Percentiles rank a stretch among this genome's conserved stretches.
Evolutionary conservation across 352 stramenopile species (phyloP).

Genomic region (Phytophthora tentaculata): DNA sequence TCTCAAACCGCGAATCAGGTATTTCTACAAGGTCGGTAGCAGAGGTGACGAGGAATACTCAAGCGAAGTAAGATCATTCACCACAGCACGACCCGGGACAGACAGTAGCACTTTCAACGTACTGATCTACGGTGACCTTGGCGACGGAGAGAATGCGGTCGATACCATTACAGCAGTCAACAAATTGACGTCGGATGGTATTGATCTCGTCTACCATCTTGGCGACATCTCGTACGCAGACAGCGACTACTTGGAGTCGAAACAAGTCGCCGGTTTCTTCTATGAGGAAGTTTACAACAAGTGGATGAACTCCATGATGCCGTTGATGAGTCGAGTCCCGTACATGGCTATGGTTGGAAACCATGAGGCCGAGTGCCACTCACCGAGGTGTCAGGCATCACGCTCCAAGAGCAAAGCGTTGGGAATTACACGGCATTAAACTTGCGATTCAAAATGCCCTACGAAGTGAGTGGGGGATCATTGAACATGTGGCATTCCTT

Average conservation of each 20-base stretch:
- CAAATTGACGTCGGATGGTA: not conserved
- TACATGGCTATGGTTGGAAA: not conserved
- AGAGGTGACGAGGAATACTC: no score
- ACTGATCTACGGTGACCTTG: no score
- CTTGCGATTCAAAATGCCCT: not conserved
- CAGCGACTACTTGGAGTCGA: not conserved
- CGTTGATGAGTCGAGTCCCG: not conserved
- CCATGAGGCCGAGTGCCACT: not conserved
- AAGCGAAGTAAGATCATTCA: no score
- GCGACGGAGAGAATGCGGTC: no score
- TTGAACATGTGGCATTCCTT: constrained; percentile 2
- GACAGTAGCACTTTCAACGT: no score
- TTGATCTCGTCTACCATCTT: not conserved
- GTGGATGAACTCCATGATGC: not conserved
- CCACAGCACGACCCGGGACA: no score
- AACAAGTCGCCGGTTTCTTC: not conserved
- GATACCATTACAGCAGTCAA: no score
- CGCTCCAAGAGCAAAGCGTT: not conserved
- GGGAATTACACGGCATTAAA: not conserved
- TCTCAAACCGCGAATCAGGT: no score
- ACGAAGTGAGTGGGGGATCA: not conserved
- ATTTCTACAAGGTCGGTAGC: no score
- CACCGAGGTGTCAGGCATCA: not conserved
- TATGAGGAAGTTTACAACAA: no score
- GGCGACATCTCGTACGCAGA: not conserved